Percentiles rank a stretch among this genome's conserved stretches.
Evolutionary conservation across 192 early-diverging fungal genomes (phyloP).

Genomic region (Entomortierella parvispora): DNA sequence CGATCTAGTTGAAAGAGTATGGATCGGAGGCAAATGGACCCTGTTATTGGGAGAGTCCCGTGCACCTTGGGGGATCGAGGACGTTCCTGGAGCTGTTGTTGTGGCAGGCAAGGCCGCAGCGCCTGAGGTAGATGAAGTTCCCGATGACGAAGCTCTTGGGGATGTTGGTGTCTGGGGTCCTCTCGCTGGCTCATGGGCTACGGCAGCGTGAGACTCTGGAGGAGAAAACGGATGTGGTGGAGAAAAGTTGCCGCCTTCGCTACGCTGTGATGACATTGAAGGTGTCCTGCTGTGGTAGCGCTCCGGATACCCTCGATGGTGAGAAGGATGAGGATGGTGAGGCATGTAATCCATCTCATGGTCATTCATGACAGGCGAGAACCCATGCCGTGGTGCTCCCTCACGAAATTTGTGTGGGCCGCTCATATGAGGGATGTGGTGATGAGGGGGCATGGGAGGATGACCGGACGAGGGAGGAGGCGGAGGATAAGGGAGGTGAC

Average conservation of each 20-base stretch:
- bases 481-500: background rate
- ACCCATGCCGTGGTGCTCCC: conserved; percentile 27
- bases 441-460: conserved; percentile 2
- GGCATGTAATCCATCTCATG: conserved; percentile 32
- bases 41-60: conserved; percentile 4
- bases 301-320: background rate
- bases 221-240: conserved; percentile 36
- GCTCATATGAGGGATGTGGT: conserved; percentile 7
- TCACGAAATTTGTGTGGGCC: background rate
- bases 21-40: conserved; percentile 43
- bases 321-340: background rate
- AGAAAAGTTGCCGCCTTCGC: conserved; percentile 32
- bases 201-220: conserved; percentile 1
- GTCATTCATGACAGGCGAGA: conserved; percentile 24
- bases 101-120: conserved; percentile 2
- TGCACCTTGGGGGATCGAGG: conserved; percentile 18
- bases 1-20: conserved; percentile 19
- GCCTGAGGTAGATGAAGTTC: conserved; percentile 3
- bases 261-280: conserved; percentile 40
- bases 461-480: background rate
- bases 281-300: conserved; percentile 35
- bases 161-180: background rate
- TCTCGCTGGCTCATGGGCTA: background rate
- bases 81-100: background rate
- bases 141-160: background rate